phyloP scores from a whole-genome alignment of 2,329 filamentous ascomycete genomes.

The Stenocarpella maydis region DNA sequence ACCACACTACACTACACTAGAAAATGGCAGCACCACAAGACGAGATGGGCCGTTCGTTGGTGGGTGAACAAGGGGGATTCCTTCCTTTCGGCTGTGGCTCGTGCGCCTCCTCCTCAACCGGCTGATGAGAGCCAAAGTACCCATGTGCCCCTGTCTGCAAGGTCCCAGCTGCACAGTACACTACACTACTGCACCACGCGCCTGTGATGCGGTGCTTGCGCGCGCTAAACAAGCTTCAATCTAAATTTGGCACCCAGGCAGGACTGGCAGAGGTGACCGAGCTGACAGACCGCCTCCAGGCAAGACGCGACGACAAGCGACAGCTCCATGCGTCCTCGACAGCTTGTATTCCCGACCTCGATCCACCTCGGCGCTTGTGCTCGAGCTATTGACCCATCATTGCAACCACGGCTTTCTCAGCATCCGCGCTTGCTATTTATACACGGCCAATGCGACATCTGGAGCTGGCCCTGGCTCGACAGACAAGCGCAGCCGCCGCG shows the following conservation, averaged over 20 bases:
- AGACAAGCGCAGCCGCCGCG: slow-evolving; percentile 29
- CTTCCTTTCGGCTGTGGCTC: slow-evolving; percentile 2
- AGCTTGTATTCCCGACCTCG: slow-evolving; percentile 19
- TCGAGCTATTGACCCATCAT: slow-evolving; percentile 17
- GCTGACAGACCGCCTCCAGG: not conserved
- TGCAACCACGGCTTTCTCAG: slow-evolving; percentile 25
- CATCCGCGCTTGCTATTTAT: slow-evolving; percentile 32
- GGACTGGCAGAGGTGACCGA: slow-evolving; percentile 4
- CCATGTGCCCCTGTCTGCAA: slow-evolving; percentile 8
- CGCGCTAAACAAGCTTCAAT: slow-evolving; percentile 11
- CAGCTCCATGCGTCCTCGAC: not conserved
- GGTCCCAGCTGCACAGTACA: slow-evolving; percentile 16
- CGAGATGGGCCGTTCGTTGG: too few species aligned
- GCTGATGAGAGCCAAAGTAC: slow-evolving; percentile 11
- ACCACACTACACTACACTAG: too few species aligned
- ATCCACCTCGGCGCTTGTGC: slow-evolving; percentile 31
- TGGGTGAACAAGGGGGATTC: too few species aligned
- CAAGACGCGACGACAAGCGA: not conserved
- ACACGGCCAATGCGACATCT: not conserved
- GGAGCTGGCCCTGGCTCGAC: slow-evolving; percentile 4
- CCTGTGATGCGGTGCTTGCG: slow-evolving; percentile 22
- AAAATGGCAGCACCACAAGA: too few species aligned
- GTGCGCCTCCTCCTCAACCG: not conserved
- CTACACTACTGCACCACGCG: too few species aligned
- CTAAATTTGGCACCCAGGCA: slow-evolving; percentile 33